Conservation (phyloP, 768 basidiomycete species). For the Calocybe gangraenosa region DNA sequence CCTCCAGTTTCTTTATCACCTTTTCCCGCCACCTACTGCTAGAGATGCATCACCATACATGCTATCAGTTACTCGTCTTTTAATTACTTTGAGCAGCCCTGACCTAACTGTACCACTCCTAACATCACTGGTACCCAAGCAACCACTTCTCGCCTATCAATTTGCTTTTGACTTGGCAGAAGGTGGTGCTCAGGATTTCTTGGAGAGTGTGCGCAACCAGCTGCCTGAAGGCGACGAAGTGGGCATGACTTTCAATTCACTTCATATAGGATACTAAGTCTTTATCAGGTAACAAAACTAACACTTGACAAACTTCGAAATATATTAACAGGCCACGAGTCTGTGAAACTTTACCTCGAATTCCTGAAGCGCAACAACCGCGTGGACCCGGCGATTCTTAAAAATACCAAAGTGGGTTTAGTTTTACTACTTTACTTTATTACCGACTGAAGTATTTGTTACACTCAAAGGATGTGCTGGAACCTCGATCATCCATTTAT, state of each 20-base stretch:
- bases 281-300: slow-evolving; percentile 48
- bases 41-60: slow-evolving; percentile 74
- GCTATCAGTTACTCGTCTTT: slow-evolving; percentile 79
- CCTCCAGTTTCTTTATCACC: slow-evolving; percentile 72
- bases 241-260: background rate
- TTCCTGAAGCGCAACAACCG: slow-evolving; percentile 95
- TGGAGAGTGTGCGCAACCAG: slow-evolving; percentile 67
- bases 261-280: no score
- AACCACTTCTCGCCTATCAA: slow-evolving; percentile 85
- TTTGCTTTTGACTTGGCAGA: slow-evolving; percentile 95
- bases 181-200: slow-evolving; percentile 89
- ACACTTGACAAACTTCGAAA: slow-evolving; percentile 72
- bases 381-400: slow-evolving; percentile 86
- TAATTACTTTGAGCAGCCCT: slow-evolving; percentile 85
- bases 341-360: slow-evolving; percentile 89
- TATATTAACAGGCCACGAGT: slow-evolving; percentile 88
- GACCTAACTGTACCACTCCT: slow-evolving; percentile 73
- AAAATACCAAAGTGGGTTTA: slow-evolving; percentile 80
- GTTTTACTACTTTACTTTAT: no score
- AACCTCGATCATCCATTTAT: slow-evolving; percentile 93
- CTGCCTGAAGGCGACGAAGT: slow-evolving; percentile 69
- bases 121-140: slow-evolving; percentile 61
- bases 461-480: slow-evolving; percentile 82
- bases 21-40: slow-evolving; percentile 75
- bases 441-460: no score